Base-by-base conservation (phyloP, 371 early-diverging fungal genomes). In the Mortierella sp. region DNA sequence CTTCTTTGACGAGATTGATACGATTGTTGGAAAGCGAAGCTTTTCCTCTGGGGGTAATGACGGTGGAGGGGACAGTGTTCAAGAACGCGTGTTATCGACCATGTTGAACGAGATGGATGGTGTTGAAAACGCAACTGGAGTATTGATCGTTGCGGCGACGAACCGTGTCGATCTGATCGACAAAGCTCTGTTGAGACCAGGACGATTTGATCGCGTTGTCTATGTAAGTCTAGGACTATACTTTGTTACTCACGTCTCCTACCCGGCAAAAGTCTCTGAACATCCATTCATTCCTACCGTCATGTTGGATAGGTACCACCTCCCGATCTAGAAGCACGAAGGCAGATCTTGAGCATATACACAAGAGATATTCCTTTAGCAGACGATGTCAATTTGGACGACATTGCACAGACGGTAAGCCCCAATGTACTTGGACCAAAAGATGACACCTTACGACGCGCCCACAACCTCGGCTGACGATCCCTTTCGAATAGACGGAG, bases 41-140 rank as follows among this genome's bases (percentile, higher is more conserved):
- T 91, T 83, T 88, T 76, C 77, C 0, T n/a, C 89, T 44, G 65
- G 84, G 31, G 50, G 59, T 0, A 92, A 90, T 1, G 88, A 82
- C 10, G 63, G 77, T 29, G 86, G 88, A 1, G 87, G 88, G 0
- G 96, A 96, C 61, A 81, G 87, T 25, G 97, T 96, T 4, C 94
- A 92, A 60, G 96, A 96, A 68, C 83, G 98, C 14, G 87, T 97
- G 0, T 65, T 98, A 19, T 91, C 96, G 4, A 95, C 93, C 7
- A 80, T 99, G 54, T 77, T 99, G 57, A 97, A 97, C 63, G 98
- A 98, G 76, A 96, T 99, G 97, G 99, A 99, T 79, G 99, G 98
- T 19, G 95, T 90, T 1, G 76, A 76, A 48, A 68, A 76, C 37
- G 76, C 76, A 5, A 24, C 59, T 5, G 67, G 68, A 19, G 78